These are phyloP conservation scores for Fulvia fulva DNA, from an alignment of 2,329 filamentous ascomycete species.

Conservation along the genomic window DNA sequence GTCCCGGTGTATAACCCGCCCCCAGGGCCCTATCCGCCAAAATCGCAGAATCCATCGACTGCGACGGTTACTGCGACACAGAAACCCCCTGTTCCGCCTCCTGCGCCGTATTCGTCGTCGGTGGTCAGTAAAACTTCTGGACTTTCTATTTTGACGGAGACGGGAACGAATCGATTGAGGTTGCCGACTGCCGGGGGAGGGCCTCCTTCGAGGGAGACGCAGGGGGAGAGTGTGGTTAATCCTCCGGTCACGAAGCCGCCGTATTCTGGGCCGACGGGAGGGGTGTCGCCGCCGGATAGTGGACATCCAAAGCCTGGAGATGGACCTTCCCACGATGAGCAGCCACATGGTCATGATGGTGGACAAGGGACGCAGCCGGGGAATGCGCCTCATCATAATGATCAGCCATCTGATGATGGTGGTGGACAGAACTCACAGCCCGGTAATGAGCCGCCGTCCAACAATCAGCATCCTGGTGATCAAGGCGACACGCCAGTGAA, in stretches of 20 bases:
- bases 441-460: not conserved
- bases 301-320: no score
- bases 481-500: not conserved
- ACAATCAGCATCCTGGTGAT: not conserved
- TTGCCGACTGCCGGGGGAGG: not conserved
- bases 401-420: not conserved
- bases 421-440: not conserved
- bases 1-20: no score
- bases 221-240: not conserved
- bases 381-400: not conserved
- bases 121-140: not conserved
- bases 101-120: not conserved
- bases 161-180: not conserved
- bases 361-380: no score
- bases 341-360: no score
- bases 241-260: not conserved
- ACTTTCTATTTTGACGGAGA: not conserved
- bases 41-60: no score
- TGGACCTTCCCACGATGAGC: no score
- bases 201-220: not conserved
- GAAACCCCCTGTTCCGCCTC: no score
- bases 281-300: not conserved
- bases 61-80: not conserved
- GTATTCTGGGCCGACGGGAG: not conserved
- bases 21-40: no score